Percentiles rank a stretch among this genome's conserved stretches.
Conservation (phyloP, 2,329 filamentous ascomycete genomes). For the Fusarium continuum region DNA sequence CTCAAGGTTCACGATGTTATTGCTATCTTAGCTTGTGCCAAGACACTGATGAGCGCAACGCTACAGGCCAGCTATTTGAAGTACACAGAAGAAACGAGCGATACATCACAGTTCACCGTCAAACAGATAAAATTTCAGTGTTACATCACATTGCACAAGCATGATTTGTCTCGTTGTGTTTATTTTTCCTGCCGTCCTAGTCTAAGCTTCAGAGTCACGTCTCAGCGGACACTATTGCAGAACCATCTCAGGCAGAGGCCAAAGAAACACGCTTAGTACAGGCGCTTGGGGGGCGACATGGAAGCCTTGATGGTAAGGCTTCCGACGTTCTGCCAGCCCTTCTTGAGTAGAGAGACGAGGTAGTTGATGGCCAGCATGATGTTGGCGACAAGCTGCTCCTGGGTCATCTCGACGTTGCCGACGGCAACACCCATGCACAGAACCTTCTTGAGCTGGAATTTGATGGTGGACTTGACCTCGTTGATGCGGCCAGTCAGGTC, state of each 20-base stretch:
- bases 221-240: slow-evolving; percentile 31
- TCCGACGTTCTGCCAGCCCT: slow-evolving; percentile 99
- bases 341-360: slow-evolving; percentile 98
- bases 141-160: not conserved
- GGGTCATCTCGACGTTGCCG: slow-evolving; percentile 96
- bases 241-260: slow-evolving; percentile 36
- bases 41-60: too few species aligned
- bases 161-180: slow-evolving; percentile 30
- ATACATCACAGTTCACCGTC: not conserved
- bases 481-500: slow-evolving; percentile 95
- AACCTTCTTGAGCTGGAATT: slow-evolving; percentile 99
- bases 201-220: slow-evolving; percentile 31
- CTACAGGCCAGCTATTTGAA: too few species aligned
- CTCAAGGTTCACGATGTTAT: not conserved
- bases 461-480: slow-evolving; percentile 99
- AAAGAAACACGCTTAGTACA: slow-evolving; percentile 75
- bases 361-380: slow-evolving; percentile 99
- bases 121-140: not conserved
- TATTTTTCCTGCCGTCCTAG: slow-evolving; percentile 31
- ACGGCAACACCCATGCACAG: slow-evolving; percentile 99
- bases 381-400: slow-evolving; percentile 97
- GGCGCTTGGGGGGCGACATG: slow-evolving; percentile 98
- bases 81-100: too few species aligned
- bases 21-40: too few species aligned
- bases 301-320: slow-evolving; percentile 99